Percentiles rank a stretch among this genome's conserved stretches.
Evolutionary conservation across 2,329 filamentous ascomycete species (phyloP).

Genomic region (Beauveria sp.): DNA sequence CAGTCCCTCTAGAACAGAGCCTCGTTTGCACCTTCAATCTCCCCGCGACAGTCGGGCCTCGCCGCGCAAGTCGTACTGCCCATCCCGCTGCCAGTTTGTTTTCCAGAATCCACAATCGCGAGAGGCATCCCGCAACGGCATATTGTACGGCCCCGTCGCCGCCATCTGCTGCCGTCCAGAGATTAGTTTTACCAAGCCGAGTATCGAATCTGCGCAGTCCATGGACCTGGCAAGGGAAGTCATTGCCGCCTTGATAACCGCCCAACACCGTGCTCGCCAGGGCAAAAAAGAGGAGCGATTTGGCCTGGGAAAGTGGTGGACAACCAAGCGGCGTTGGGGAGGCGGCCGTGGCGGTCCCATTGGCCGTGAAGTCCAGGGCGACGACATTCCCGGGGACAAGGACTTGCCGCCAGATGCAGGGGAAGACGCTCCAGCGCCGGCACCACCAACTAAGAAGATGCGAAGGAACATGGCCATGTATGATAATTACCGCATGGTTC

Average conservation of each 20-base stretch:
- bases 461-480: conserved; percentile 52
- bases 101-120: conserved; percentile 54
- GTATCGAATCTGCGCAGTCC: conserved; percentile 47
- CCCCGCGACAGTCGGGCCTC: conserved; percentile 20
- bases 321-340: conserved; percentile 53
- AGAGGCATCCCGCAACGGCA: conserved; percentile 49
- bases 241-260: conserved; percentile 52
- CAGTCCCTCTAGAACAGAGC: conserved; percentile 47
- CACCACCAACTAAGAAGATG: conserved; percentile 36
- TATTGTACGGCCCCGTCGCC: conserved; percentile 55
- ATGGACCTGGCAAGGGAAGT: conserved; percentile 56
- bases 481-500: conserved; percentile 56
- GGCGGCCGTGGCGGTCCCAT: conserved; percentile 56
- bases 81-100: conserved; percentile 52
- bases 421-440: conserved; percentile 16
- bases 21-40: conserved; percentile 48
- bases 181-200: conserved; percentile 38
- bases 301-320: conserved; percentile 56
- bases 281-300: conserved; percentile 48
- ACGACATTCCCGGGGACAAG: conserved; percentile 39
- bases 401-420: conserved; percentile 27
- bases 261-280: conserved; percentile 55
- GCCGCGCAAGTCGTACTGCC: conserved; percentile 45
- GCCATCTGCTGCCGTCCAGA: conserved; percentile 51
- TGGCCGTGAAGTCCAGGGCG: conserved; percentile 50